Conservation (phyloP, 2,329 filamentous ascomycete genomes). For the Cadophora luteo-olivacea region DNA sequence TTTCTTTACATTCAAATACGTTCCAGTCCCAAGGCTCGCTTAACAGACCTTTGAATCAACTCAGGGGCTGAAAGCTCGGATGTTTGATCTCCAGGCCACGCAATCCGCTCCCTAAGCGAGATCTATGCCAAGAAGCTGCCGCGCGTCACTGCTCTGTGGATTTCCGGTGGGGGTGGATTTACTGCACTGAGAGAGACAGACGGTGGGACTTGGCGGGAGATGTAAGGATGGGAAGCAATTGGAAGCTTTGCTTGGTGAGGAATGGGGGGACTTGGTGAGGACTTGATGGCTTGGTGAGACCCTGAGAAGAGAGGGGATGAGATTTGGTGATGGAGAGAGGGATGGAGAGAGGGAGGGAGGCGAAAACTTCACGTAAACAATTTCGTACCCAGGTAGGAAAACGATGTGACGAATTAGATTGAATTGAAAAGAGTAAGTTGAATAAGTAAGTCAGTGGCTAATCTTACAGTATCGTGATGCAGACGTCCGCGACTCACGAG, state of each 20-base stretch:
- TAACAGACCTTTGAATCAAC: background rate
- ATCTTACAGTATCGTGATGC: background rate
- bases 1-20: too few relatives aligned
- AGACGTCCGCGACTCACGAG: background rate
- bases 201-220: background rate
- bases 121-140: conserved; percentile 11
- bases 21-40: background rate
- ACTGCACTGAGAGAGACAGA: background rate
- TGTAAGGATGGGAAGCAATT: background rate
- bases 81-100: conserved; percentile 11
- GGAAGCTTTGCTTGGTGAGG: conserved; percentile 8
- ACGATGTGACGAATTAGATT: background rate
- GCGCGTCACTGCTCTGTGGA: conserved; percentile 5
- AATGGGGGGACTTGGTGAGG: background rate
- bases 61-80: background rate
- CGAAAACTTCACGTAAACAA: conserved; percentile 11
- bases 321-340: too few relatives aligned
- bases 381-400: background rate
- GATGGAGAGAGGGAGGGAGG: background rate
- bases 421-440: background rate
- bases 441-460: conserved; percentile 6
- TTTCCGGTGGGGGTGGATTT: background rate
- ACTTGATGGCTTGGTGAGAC: background rate
- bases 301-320: too few relatives aligned
- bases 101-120: conserved; percentile 12